phyloP scores from a whole-genome alignment of 768 basidiomycete genomes.

The Kwoniella mangroviensis region DNA sequence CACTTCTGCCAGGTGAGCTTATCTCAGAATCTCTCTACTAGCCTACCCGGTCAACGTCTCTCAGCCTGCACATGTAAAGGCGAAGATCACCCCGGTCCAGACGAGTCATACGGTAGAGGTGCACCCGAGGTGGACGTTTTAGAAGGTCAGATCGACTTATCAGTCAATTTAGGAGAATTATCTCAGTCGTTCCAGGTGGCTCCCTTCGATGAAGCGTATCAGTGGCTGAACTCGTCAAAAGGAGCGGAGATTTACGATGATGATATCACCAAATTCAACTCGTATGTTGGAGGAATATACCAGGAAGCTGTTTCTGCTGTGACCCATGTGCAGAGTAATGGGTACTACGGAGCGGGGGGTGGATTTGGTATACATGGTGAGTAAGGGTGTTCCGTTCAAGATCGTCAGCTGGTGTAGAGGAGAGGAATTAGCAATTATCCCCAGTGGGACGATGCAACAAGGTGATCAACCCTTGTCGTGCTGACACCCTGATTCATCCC shows the following conservation, averaged over 20 bases:
- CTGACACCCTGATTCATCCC: too few species aligned
- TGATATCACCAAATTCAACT: slow-evolving; percentile 56
- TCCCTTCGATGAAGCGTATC: slow-evolving; percentile 76
- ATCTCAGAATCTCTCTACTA: slow-evolving; percentile 5
- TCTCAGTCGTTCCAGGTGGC: slow-evolving; percentile 75
- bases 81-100: slow-evolving; percentile 86
- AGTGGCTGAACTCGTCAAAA: slow-evolving; percentile 56
- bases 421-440: too few species aligned
- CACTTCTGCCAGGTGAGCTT: background rate
- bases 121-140: slow-evolving; percentile 90
- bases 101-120: slow-evolving; percentile 74
- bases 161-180: slow-evolving; percentile 63
- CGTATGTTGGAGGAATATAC: slow-evolving; percentile 59
- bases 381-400: background rate
- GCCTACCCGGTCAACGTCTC: slow-evolving; percentile 81
- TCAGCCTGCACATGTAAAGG: slow-evolving; percentile 86
- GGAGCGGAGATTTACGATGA: slow-evolving; percentile 52
- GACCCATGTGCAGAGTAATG: slow-evolving; percentile 31
- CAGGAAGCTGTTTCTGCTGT: slow-evolving; percentile 46
- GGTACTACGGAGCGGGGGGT: slow-evolving; percentile 29
- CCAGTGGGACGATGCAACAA: too few species aligned
- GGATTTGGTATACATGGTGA: slow-evolving; percentile 38
- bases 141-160: slow-evolving; percentile 66
- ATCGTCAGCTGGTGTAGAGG: too few species aligned
- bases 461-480: too few species aligned